Conservation (phyloP, 768 basidiomycete species). For the Phlebiopsis gigantea region DNA sequence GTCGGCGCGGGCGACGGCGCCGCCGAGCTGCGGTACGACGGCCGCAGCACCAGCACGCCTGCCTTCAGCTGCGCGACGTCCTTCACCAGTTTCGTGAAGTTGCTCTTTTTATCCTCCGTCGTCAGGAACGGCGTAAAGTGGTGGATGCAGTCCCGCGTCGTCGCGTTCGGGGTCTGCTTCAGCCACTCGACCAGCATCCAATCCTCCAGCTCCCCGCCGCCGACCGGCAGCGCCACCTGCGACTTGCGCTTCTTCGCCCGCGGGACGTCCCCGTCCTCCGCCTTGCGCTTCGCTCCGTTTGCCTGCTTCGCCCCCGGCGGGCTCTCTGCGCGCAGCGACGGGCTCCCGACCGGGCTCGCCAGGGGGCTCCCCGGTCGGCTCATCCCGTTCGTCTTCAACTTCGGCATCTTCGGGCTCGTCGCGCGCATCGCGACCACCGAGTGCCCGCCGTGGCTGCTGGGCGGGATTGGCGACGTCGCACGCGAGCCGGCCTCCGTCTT, state of each 20-base stretch:
- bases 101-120: conserved; percentile 61
- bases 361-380: conserved; percentile 53
- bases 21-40: conserved; percentile 18
- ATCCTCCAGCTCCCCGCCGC: conserved; percentile 49
- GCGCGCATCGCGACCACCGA: conserved; percentile 80
- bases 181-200: conserved; percentile 73
- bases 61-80: conserved; percentile 71
- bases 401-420: conserved; percentile 72
- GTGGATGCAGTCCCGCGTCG: conserved; percentile 75
- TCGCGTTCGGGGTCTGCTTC: conserved; percentile 59
- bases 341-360: conserved; percentile 24
- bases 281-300: conserved; percentile 56
- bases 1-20: conserved; percentile 5
- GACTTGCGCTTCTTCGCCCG: conserved; percentile 55
- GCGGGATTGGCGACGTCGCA: conserved; percentile 52
- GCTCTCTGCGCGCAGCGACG: conserved; percentile 21
- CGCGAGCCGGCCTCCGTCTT: conserved; percentile 40
- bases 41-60: conserved; percentile 53
- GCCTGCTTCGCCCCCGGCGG: conserved; percentile 27
- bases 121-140: conserved; percentile 74
- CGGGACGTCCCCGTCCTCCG: conserved; percentile 34
- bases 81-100: conserved; percentile 76
- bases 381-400: conserved; percentile 40
- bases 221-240: conserved; percentile 22
- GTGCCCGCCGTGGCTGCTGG: conserved; percentile 63